Conservation (phyloP, 2,329 filamentous ascomycete genomes). For the Monosporascus cannonballus region DNA sequence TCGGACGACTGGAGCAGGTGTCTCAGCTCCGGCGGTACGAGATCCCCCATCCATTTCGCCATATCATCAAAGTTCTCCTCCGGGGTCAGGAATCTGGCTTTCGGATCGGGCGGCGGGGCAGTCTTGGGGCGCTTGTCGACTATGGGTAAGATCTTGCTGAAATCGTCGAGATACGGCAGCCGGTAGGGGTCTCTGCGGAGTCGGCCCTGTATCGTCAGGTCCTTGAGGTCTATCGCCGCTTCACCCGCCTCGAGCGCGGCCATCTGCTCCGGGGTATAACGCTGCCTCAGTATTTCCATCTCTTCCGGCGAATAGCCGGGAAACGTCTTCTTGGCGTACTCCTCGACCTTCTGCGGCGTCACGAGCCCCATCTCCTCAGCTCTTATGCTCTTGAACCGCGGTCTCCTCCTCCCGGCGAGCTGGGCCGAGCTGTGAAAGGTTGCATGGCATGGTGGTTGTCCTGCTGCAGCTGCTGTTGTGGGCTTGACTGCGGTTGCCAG, state of each 20-base stretch:
- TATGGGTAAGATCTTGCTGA: conserved; percentile 68
- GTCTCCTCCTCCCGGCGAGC: conserved; percentile 38
- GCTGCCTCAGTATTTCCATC: conserved; percentile 52
- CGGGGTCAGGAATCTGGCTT: conserved; percentile 53
- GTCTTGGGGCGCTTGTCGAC: conserved; percentile 62
- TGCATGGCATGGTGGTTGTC: conserved; percentile 27
- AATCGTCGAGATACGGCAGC: conserved; percentile 75
- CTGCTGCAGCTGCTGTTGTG: conserved; percentile 12
- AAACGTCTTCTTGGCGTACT: conserved; percentile 43
- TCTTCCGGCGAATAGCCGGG: conserved; percentile 63
- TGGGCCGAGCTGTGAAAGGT: conserved; percentile 46
- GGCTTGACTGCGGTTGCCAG: conserved; percentile 30
- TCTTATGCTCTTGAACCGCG: conserved; percentile 47
- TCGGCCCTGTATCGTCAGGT: conserved; percentile 68
- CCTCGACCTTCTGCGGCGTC: conserved; percentile 35
- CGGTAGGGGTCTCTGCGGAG: conserved; percentile 67
- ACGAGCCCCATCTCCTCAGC: conserved; percentile 46
- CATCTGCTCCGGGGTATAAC: conserved; percentile 77
- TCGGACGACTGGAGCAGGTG: conserved; percentile 23
- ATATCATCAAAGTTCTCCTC: conserved; percentile 58
- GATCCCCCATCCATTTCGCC: conserved; percentile 37
- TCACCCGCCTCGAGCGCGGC: conserved; percentile 78
- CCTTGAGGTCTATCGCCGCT: conserved; percentile 63
- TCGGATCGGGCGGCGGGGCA: conserved; percentile 45
- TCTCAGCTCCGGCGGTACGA: conserved; percentile 37